phyloP scores from a whole-genome alignment of 164 flowering plant genomes.

The Protea cynaroides region DNA sequence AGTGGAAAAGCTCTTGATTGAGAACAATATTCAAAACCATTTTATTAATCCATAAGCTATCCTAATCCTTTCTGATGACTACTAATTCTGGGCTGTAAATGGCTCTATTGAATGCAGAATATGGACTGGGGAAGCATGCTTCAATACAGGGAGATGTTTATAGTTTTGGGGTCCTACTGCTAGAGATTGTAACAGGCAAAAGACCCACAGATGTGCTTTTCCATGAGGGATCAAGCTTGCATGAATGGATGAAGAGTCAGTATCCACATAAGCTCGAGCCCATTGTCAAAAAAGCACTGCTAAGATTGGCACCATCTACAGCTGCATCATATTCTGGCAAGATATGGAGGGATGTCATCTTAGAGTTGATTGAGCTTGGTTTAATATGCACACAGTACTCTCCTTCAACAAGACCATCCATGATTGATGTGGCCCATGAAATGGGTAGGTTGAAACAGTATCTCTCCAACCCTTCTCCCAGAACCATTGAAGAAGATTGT shows the following conservation, averaged over 20 bases:
- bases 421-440: slow-evolving; percentile 69
- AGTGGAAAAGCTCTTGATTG: no score
- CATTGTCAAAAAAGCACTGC: slow-evolving; percentile 40
- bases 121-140: slow-evolving; percentile 73
- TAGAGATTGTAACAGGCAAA: slow-evolving; percentile 65
- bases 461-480: slow-evolving; percentile 28
- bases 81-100: neutral
- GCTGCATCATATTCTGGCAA: slow-evolving; percentile 11
- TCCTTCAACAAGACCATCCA: slow-evolving; percentile 63
- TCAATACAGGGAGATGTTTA: slow-evolving; percentile 83
- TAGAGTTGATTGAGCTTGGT: slow-evolving; percentile 79
- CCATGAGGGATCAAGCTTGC: slow-evolving; percentile 59
- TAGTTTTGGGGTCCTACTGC: slow-evolving; percentile 75
- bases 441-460: slow-evolving; percentile 57
- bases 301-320: slow-evolving; percentile 13
- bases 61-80: no score
- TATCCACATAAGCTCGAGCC: slow-evolving; percentile 51
- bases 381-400: slow-evolving; percentile 66
- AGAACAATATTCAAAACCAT: no score
- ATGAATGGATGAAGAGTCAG: slow-evolving; percentile 65
- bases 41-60: no score
- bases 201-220: slow-evolving; percentile 68
- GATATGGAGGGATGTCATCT: slow-evolving; percentile 34
- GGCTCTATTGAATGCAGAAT: slow-evolving; percentile 39
- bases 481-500: slow-evolving; percentile 11